Evolutionary conservation across 225 moss, liverwort and hornwort genomes (phyloP).

Genomic region (Climacium dendroides): DNA sequence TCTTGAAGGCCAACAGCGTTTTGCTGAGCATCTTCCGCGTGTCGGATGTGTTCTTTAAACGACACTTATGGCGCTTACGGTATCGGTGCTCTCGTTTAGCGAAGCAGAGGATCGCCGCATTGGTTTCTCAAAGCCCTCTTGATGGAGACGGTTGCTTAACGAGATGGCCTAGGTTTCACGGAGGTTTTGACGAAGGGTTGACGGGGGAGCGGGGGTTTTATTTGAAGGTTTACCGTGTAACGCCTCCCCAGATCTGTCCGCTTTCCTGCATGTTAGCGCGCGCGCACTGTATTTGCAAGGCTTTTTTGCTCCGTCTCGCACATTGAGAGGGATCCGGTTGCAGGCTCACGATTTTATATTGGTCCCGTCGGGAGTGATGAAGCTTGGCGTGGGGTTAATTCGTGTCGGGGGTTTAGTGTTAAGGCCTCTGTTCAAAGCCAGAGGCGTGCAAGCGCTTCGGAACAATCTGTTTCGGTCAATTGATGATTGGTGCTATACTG

Average conservation of each 20-base stretch:
- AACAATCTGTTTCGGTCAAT: neutral
- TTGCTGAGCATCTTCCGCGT: neutral
- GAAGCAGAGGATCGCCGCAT: neutral
- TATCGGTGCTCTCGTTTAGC: neutral
- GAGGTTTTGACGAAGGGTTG: constrained; percentile 23
- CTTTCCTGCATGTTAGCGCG: neutral
- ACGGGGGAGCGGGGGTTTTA: constrained; percentile 9
- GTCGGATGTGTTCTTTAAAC: neutral
- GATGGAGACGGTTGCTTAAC: constrained; percentile 4
- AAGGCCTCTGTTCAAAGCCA: neutral
- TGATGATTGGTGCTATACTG: neutral
- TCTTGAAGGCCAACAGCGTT: neutral
- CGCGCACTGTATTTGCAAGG: neutral
- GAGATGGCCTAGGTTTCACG: neutral
- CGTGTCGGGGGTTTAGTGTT: constrained; percentile 9
- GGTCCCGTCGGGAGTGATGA: neutral
- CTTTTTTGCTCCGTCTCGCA: neutral
- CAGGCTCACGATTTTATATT: neutral
- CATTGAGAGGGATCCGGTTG: neutral
- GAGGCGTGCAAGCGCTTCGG: neutral
- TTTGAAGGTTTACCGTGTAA: constrained; percentile 5
- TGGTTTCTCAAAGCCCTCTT: neutral
- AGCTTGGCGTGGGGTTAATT: neutral
- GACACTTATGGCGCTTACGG: neutral
- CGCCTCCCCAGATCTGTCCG: constrained; percentile 5